Evolutionary conservation across 2,329 filamentous ascomycete genomes (phyloP).

Genomic region (Aaosphaeria arxii): DNA sequence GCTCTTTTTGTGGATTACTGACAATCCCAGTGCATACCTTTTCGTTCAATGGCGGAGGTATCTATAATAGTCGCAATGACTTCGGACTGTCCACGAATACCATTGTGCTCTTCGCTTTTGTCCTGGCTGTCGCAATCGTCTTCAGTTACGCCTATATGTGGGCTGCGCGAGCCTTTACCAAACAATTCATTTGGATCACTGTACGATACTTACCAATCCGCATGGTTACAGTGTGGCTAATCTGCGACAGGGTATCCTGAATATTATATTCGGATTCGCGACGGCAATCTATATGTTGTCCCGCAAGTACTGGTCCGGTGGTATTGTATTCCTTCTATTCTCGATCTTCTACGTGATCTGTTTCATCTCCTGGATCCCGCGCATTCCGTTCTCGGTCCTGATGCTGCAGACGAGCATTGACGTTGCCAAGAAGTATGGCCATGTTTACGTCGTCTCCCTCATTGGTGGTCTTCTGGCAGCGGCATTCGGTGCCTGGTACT

Average conservation of each 20-base stretch:
- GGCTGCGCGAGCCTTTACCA: constrained; percentile 73
- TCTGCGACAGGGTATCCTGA: constrained; percentile 68
- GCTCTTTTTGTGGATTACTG: not conserved
- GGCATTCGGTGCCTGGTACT: constrained; percentile 80
- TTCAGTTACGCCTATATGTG: constrained; percentile 77
- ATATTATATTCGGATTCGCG: constrained; percentile 78
- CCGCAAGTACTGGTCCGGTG: constrained; percentile 73
- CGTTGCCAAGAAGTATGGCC: constrained; percentile 77
- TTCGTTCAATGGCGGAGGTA: constrained; percentile 64
- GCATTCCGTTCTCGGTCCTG: constrained; percentile 86
- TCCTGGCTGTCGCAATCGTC: constrained; percentile 69
- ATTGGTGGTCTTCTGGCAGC: constrained; percentile 75
- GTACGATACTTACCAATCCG: not conserved
- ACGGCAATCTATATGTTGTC: constrained; percentile 85
- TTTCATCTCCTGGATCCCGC: constrained; percentile 84
- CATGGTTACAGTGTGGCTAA: not conserved
- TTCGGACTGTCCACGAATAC: constrained; percentile 79
- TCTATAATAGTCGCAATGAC: constrained; percentile 66
- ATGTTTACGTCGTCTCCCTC: constrained; percentile 83
- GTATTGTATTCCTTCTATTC: constrained; percentile 84
- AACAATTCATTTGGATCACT: constrained; percentile 85
- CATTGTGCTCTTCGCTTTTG: constrained; percentile 78
- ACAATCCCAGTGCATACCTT: constrained; percentile 51
- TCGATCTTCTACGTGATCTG: constrained; percentile 75
- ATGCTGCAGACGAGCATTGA: constrained; percentile 87